Percentiles rank a stretch among this genome's conserved stretches.
Evolutionary conservation across 2,329 filamentous ascomycete genomes (phyloP).

Genomic region (Incumbomyces delicatus): DNA sequence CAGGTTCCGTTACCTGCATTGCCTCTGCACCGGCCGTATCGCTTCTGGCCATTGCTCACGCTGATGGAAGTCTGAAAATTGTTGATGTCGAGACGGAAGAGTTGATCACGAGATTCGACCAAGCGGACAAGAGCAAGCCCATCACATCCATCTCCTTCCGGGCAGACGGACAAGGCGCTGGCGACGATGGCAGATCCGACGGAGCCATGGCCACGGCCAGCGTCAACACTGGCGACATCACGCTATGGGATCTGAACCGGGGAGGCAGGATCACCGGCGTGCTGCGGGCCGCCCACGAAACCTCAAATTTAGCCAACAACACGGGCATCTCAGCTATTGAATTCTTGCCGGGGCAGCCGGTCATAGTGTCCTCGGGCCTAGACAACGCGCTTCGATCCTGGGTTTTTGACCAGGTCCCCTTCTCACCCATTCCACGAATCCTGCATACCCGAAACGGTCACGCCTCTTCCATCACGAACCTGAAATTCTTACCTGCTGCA

Average conservation of each 20-base stretch:
- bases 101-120: slow-evolving; percentile 43
- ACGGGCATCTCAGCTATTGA: slow-evolving; percentile 74
- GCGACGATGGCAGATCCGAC: slow-evolving; percentile 70
- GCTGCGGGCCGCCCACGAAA: slow-evolving; percentile 74
- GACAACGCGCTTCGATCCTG: slow-evolving; percentile 93
- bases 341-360: slow-evolving; percentile 79
- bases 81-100: slow-evolving; percentile 75
- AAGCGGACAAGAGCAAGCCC: slow-evolving; percentile 28
- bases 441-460: slow-evolving; percentile 83
- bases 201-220: slow-evolving; percentile 94
- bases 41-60: slow-evolving; percentile 78
- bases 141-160: slow-evolving; percentile 83
- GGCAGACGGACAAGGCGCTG: slow-evolving; percentile 78
- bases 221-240: slow-evolving; percentile 70
- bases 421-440: slow-evolving; percentile 74
- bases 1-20: slow-evolving; percentile 76
- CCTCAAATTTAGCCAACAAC: slow-evolving; percentile 47
- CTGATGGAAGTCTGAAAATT: slow-evolving; percentile 65
- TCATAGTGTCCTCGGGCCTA: slow-evolving; percentile 78
- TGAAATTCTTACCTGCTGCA: slow-evolving; percentile 77
- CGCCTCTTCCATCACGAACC: slow-evolving; percentile 69
- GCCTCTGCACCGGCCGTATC: slow-evolving; percentile 76
- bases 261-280: slow-evolving; percentile 80
- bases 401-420: slow-evolving; percentile 91
- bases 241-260: slow-evolving; percentile 90